A percentile compares a stretch with the other conserved stretches of the same genome.
Evolutionary conservation across 2,329 filamentous ascomycete species (phyloP).

Genomic region (Aspergillus sclerotialis): DNA sequence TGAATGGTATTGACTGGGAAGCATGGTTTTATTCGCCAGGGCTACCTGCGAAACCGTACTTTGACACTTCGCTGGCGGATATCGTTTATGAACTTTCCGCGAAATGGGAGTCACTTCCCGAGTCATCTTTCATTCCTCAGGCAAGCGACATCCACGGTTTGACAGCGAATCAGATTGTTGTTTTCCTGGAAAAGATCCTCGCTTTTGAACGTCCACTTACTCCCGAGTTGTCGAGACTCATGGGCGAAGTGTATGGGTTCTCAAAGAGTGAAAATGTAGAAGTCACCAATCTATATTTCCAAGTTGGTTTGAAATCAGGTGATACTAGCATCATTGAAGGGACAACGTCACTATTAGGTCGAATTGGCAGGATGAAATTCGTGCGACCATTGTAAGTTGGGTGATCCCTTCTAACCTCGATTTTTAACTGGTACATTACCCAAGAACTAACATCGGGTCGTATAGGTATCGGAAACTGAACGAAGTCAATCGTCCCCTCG

Average conservation of each 20-base stretch:
- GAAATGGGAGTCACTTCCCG: slow-evolving; percentile 62
- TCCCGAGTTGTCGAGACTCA: slow-evolving; percentile 57
- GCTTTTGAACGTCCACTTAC: slow-evolving; percentile 58
- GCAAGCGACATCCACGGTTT: slow-evolving; percentile 64
- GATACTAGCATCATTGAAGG: slow-evolving; percentile 63
- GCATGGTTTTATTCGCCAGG: slow-evolving; percentile 82
- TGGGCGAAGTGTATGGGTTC: slow-evolving; percentile 71
- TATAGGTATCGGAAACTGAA: slow-evolving; percentile 58
- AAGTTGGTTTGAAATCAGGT: slow-evolving; percentile 68
- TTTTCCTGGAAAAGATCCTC: slow-evolving; percentile 79
- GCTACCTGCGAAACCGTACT: slow-evolving; percentile 80
- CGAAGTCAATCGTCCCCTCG: slow-evolving; percentile 65
- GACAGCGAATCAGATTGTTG: slow-evolving; percentile 80
- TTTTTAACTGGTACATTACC: slow-evolving; percentile 8
- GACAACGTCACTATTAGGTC: slow-evolving; percentile 66
- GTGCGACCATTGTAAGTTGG: slow-evolving; percentile 66
- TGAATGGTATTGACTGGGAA: slow-evolving; percentile 77
- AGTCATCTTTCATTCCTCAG: slow-evolving; percentile 51
- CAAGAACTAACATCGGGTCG: background rate
- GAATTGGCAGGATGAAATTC: slow-evolving; percentile 94
- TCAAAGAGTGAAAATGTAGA: slow-evolving; percentile 76
- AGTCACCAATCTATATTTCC: slow-evolving; percentile 71
- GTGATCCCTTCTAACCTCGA: background rate
- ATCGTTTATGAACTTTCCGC: slow-evolving; percentile 74
- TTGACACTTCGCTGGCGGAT: slow-evolving; percentile 82